Evolutionary conservation across 257 asterid species (phyloP), one percentile per base, ranked within the genome.

Genomic region (Coffea eugenioides): DNA sequence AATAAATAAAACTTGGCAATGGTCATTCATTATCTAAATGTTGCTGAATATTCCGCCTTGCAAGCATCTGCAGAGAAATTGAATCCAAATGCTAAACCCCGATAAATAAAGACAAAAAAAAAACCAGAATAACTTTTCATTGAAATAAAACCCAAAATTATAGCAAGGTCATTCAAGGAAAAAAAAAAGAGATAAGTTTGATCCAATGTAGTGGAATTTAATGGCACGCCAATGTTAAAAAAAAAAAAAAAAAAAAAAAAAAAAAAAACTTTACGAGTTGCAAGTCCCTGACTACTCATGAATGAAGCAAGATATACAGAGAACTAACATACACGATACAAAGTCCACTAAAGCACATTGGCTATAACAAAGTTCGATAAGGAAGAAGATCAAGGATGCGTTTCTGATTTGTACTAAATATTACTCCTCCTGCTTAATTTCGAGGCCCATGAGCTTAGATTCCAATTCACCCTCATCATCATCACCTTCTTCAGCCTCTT

Each of bases 381-480:
- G 21, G 8, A 1, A 25, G 27, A 49, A 21, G 16, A 61, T 20
- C 15, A 66, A 70, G 16, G 69, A n/a, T 15, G 73, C 62, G 8
- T 46, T 51, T 73, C 51, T 59, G 23, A 43, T 14, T 21, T 45
- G 69, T 23, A 11, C 56, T 12, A 31, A 16, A 16, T 62, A 64
- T 77, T 74, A 90, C 68, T 87, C 90, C 74, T 88, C 91, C 56
- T 91, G 93, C 83, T 93, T 90, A 84, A 95, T 90, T 36, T 92
- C 94, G 11, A 93, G 97, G 68, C 91, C 91, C 93, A 90, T 90
- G 49, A 95, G 98, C 80, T 82, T 92, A 62, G 85, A 83, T 79
- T 91, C 97, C 94, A 95, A 82, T 72, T 92, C 92, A 43, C 89
- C 89, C 12, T 88, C 92, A 48, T 85, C 81, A 57, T 81, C 88